Percentiles rank a stretch among this genome's conserved stretches.
Evolutionary conservation across 176 grass and related monocot genomes (phyloP).

Genomic region (Rhynchospora tenuis): DNA sequence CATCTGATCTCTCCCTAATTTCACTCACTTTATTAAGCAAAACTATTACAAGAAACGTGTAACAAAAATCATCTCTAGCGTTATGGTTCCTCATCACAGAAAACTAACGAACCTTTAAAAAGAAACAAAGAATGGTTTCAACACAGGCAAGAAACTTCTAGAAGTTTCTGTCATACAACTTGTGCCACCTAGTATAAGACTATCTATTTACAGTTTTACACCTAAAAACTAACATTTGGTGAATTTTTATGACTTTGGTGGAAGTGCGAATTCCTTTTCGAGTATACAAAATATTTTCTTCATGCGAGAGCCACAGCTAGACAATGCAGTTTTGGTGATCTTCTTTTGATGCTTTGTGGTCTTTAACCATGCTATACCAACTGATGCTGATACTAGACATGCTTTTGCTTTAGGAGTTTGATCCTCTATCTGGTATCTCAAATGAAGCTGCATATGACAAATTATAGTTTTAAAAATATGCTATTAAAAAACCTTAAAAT

Average conservation of each 20-base stretch:
- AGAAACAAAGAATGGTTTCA: not conserved
- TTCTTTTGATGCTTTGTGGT: conserved; percentile 69
- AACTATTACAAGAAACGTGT: conserved; percentile 15
- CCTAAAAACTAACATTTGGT: conserved; percentile 10
- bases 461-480: not conserved
- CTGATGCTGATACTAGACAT: conserved; percentile 47
- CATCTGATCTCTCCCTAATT: not conserved
- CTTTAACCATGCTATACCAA: conserved; percentile 79
- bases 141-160: conserved; percentile 14
- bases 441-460: conserved; percentile 52
- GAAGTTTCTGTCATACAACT: conserved; percentile 7
- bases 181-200: not conserved
- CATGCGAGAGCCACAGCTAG: conserved; percentile 50
- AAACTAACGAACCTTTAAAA: not conserved
- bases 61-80: not conserved
- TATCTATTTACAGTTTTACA: conserved; percentile 23
- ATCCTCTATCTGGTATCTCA: conserved; percentile 71
- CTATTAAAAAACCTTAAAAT: conserved; percentile 1
- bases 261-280: conserved; percentile 46
- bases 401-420: conserved; percentile 32
- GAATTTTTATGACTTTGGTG: conserved; percentile 26
- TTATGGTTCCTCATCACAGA: not conserved
- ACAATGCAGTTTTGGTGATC: conserved; percentile 49
- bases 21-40: not conserved
- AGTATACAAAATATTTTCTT: conserved; percentile 62